These are phyloP conservation scores for Metarhizium humberi DNA, from an alignment of 2,329 filamentous ascomycete species.

Conservation along the genomic window DNA sequence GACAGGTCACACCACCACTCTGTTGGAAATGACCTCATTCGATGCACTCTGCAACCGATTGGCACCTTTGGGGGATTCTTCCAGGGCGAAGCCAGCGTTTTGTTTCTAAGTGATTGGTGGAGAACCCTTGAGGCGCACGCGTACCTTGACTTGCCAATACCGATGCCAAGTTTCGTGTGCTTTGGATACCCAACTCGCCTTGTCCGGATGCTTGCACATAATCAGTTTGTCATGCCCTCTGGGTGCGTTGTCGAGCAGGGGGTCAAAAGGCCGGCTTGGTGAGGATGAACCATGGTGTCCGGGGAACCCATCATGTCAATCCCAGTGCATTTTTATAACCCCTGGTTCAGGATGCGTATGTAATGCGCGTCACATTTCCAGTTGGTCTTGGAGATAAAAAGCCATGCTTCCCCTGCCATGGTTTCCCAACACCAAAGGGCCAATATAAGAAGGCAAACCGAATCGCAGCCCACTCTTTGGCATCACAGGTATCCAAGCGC, in stretches of 20 bases:
- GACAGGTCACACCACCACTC: not conserved
- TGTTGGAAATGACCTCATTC: not conserved
- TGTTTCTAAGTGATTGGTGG: not conserved
- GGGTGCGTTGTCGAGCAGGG: not conserved
- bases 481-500: not conserved
- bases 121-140: not conserved
- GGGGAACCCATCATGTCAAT: slow-evolving; percentile 2
- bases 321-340: not conserved
- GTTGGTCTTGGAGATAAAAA: not conserved
- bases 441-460: not conserved
- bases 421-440: not conserved
- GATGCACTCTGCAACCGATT: not conserved
- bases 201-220: not conserved
- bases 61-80: not conserved
- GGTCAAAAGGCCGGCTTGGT: not conserved
- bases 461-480: not conserved
- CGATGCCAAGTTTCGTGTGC: not conserved
- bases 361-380: not conserved
- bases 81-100: too few relatives aligned
- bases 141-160: not conserved
- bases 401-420: not conserved
- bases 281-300: not conserved
- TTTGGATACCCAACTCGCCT: not conserved
- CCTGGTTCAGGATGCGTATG: not conserved
- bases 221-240: not conserved